Conservation (phyloP, 2,329 filamentous ascomycete genomes). For the Fusarium penzigii region DNA sequence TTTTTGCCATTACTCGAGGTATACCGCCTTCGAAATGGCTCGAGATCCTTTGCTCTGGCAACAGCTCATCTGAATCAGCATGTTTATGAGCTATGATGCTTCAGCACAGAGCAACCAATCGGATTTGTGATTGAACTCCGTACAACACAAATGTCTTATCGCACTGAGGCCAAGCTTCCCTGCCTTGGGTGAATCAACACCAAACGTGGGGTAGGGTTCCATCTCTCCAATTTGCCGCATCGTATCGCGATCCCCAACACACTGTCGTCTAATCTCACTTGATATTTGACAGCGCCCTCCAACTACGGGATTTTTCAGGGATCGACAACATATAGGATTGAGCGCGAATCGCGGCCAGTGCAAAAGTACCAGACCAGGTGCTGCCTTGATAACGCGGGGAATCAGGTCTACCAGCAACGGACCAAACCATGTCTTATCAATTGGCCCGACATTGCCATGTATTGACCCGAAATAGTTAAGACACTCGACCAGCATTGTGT, state of each 20-base stretch:
- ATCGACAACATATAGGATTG: no score
- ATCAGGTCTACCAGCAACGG: neutral
- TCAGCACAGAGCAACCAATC: no score
- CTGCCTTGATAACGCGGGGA: neutral
- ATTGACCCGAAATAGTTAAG: slow-evolving; percentile 7
- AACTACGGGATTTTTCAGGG: neutral
- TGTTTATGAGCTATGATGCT: no score
- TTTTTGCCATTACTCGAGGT: no score
- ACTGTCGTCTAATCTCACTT: neutral
- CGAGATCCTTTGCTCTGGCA: no score
- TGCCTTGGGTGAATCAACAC: slow-evolving; percentile 7
- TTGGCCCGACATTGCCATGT: slow-evolving; percentile 1
- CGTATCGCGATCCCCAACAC: neutral
- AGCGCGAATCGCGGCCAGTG: no score
- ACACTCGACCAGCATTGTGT: neutral
- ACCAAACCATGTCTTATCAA: neutral
- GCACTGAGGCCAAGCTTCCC: no score
- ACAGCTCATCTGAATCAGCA: no score
- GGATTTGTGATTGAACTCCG: no score
- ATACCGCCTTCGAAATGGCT: no score
- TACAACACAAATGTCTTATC: no score
- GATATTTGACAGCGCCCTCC: slow-evolving; percentile 1
- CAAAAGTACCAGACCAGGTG: neutral
- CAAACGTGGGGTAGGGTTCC: slow-evolving; percentile 1
- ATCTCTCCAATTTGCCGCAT: neutral